These are phyloP conservation scores for Wallacemonas sp. DNA, from an alignment of 208 protist genomes.

Conservation along the genomic window DNA sequence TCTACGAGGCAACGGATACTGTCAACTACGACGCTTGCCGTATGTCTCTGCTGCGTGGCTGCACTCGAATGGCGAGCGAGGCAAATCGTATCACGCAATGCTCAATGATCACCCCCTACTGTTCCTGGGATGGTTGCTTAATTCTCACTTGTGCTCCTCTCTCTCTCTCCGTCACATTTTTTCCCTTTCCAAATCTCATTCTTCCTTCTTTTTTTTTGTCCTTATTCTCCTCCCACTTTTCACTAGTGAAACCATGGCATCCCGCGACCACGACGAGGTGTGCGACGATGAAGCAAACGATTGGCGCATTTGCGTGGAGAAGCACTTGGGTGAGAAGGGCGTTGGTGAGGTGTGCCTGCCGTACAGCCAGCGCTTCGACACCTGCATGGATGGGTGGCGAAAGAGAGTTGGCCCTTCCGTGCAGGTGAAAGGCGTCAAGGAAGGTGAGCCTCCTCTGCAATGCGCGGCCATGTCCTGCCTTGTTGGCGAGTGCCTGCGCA, in stretches of 20 bases:
- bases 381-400: slow-evolving; percentile 59
- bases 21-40: no score
- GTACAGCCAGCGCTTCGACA: slow-evolving; percentile 48
- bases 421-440: slow-evolving; percentile 64
- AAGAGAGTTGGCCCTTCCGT: slow-evolving; percentile 36
- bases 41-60: no score
- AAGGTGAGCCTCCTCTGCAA: slow-evolving; percentile 75
- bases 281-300: slow-evolving; percentile 65
- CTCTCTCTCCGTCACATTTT: not conserved
- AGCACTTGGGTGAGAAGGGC: slow-evolving; percentile 38
- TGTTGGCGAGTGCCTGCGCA: slow-evolving; percentile 67
- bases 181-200: not conserved
- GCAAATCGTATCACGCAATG: no score
- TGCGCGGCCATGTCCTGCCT: slow-evolving; percentile 80
- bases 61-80: no score
- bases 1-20: no score
- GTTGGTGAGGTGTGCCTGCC: slow-evolving; percentile 35
- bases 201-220: slow-evolving; percentile 18
- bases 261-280: slow-evolving; percentile 31
- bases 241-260: slow-evolving; percentile 15
- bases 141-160: not conserved
- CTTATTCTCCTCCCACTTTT: not conserved
- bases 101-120: no score
- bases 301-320: slow-evolving; percentile 65
- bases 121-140: no score